Conservation (phyloP, 2,329 filamentous ascomycete species). For the Nakataea oryzae region DNA sequence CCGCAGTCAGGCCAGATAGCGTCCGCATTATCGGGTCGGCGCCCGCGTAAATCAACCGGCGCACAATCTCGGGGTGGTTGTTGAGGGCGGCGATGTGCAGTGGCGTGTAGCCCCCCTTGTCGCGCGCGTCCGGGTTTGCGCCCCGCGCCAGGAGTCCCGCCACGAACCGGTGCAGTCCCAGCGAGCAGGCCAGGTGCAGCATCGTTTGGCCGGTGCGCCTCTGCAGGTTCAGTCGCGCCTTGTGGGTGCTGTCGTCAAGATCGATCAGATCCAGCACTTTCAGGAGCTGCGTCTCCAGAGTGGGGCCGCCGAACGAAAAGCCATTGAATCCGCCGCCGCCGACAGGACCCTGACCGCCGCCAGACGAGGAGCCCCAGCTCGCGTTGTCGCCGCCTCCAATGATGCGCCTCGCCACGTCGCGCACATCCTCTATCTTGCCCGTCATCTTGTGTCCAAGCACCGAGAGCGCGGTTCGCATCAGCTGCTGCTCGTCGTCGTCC, state of each 20-base stretch:
- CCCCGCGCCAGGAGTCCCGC: conserved; percentile 67
- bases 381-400: conserved; percentile 34
- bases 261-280: conserved; percentile 71
- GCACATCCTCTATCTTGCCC: conserved; percentile 49
- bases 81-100: conserved; percentile 74
- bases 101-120: conserved; percentile 72
- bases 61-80: conserved; percentile 64
- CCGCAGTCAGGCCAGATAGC: conserved; percentile 57
- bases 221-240: conserved; percentile 56
- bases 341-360: conserved; percentile 22
- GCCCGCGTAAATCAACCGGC: conserved; percentile 61
- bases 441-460: conserved; percentile 56
- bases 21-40: conserved; percentile 63
- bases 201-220: conserved; percentile 61
- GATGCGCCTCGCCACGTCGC: conserved; percentile 51
- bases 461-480: conserved; percentile 57
- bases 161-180: conserved; percentile 66
- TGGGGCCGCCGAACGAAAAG: conserved; percentile 28
- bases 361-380: conserved; percentile 23
- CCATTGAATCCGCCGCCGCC: conserved; percentile 13
- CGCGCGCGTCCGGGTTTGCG: conserved; percentile 64
- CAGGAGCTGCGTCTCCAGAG: conserved; percentile 57
- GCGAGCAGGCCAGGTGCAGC: conserved; percentile 66
- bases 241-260: conserved; percentile 60
- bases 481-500: conserved; percentile 58